A percentile compares a stretch with the other conserved stretches of the same genome.
phyloP scores from a whole-genome alignment of 495 filamentous ascomycete species.

The Trypethelium eluteriae region DNA sequence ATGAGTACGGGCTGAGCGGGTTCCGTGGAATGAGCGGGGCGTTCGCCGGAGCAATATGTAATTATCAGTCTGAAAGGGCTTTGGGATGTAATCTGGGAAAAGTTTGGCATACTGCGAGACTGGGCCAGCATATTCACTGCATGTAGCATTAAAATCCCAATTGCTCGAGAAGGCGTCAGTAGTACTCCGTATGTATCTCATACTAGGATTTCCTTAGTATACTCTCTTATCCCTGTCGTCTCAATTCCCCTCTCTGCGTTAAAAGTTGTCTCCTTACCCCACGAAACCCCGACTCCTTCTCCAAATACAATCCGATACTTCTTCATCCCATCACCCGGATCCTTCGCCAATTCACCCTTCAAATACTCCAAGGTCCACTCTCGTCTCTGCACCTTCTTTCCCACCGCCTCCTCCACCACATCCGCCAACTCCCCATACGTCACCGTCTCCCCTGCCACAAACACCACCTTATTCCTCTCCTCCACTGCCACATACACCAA shows the following conservation, averaged over 20 bases:
- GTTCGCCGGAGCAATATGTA: not conserved
- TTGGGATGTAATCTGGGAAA: not conserved
- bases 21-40: not conserved
- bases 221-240: not conserved
- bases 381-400: slow-evolving; percentile 39
- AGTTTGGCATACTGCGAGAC: not conserved
- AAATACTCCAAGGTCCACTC: slow-evolving; percentile 40
- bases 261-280: slow-evolving; percentile 39
- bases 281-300: slow-evolving; percentile 49
- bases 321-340: slow-evolving; percentile 43
- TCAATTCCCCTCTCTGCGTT: slow-evolving; percentile 6
- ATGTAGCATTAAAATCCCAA: not conserved
- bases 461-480: slow-evolving; percentile 68
- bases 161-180: too few relatives aligned
- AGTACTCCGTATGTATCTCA: not conserved
- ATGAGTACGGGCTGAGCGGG: slow-evolving; percentile 25
- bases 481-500: slow-evolving; percentile 76
- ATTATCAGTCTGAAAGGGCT: not conserved
- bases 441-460: slow-evolving; percentile 57
- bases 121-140: not conserved
- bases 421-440: slow-evolving; percentile 55
- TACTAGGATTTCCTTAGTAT: not conserved
- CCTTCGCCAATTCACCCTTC: slow-evolving; percentile 35
- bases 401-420: slow-evolving; percentile 25
- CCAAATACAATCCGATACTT: slow-evolving; percentile 58